Evolutionary conservation across 768 basidiomycete species (phyloP), one percentile per base, ranked within the genome.

Genomic region (Guyanaporus albipodus): DNA sequence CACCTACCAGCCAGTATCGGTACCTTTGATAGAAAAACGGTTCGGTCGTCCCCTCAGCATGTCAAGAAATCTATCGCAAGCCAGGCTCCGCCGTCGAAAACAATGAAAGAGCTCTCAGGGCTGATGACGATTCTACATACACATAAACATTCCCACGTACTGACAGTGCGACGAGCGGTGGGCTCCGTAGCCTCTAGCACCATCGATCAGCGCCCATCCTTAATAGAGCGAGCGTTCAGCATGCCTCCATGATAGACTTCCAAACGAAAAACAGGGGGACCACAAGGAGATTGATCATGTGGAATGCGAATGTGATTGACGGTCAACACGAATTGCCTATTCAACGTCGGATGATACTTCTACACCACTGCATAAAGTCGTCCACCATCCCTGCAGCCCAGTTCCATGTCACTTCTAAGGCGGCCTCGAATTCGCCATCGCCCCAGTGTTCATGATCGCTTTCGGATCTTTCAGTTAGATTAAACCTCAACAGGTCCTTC

Each of bases 401-500:
- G 19, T 53, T 74, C 82, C 80, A 83, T 26, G 73, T 58, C 49
- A 83, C 79, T 61, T 83, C 82, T 41, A 85, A 63, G 38, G 82
- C 60, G 12, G 78, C 80, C 57, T 84, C 81, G 11, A 85, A 66
- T n/a, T 82, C 82, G 5, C 82, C 83, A 32, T 73, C 76, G 55
- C 80, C 78, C 80, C 79, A 81, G 21, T 40, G 49, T 10, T 78
- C 78, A 11, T 73, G 74, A 38, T 75, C 70, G 37, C 70, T 71
- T 28, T 73, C 74, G 14, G 75, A 73, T 48, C 75, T 75, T 57
- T 80, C 76, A 3, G 60, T 77, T 14, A 79, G 74, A 47, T 88
- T 95, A 60, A 94, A 91, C 42, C 85, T 85, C 14, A 99, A 70
- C 4, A 97, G 91, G 59, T 99, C 96, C 63, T 99, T 99, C 38